Percentiles rank a stretch among this genome's conserved stretches.
phyloP scores from a whole-genome alignment of 257 asterid genomes.

The Capsicum baccatum region DNA sequence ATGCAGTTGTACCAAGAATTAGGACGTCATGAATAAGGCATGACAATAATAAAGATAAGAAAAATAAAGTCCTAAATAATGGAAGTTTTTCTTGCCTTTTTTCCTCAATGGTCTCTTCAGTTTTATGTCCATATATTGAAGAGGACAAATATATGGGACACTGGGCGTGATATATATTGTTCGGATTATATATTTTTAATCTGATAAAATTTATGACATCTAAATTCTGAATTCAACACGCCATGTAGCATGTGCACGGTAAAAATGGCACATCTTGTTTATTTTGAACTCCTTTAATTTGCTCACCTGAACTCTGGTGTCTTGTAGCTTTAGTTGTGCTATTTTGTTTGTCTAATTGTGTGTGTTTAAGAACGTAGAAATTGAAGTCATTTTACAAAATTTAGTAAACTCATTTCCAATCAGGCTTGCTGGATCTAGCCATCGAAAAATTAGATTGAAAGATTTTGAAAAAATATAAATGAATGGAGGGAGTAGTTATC shows the following conservation, averaged over 20 bases:
- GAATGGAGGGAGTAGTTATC: too few species aligned
- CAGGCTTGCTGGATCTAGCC: too few species aligned
- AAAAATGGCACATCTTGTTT: not conserved
- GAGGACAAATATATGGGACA: not conserved
- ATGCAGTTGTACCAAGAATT: conserved; percentile 16
- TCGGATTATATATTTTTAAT: not conserved
- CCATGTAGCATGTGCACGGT: not conserved
- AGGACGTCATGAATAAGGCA: conserved; percentile 26
- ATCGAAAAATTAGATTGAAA: too few species aligned
- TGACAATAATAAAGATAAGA: conserved; percentile 19
- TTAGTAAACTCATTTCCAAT: too few species aligned
- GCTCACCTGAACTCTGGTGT: not conserved
- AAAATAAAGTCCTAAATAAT: conserved; percentile 16
- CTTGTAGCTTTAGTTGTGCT: not conserved
- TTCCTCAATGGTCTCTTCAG: conserved; percentile 20
- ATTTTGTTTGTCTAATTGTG: too few species aligned
- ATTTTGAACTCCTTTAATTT: not conserved
- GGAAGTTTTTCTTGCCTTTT: not conserved
- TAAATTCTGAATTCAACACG: not conserved
- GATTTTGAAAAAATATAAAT: too few species aligned
- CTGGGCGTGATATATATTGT: too few species aligned
- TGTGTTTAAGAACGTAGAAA: too few species aligned
- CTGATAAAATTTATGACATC: not conserved
- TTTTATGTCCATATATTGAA: not conserved
- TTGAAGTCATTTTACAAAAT: too few species aligned